Base-by-base conservation (phyloP, 129 eudicot species). In the Tagetes patula region DNA sequence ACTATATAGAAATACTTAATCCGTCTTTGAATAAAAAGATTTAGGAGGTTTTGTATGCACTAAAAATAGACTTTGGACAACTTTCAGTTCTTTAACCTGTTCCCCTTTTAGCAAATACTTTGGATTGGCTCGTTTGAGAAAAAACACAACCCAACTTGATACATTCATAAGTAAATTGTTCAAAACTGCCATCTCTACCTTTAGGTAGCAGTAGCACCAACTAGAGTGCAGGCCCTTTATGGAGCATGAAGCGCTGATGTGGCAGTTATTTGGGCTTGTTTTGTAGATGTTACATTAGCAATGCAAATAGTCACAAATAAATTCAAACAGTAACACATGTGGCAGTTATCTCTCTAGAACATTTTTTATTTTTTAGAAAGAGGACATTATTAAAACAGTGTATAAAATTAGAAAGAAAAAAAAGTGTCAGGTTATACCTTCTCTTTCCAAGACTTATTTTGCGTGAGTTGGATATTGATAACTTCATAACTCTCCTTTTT, bases 401-500 rank as follows among this genome's bases (percentile, higher is more conserved):
- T n/a, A 10, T 59, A 12, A 31, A 39, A 38, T 9, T 39, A 2
- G 39, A 3, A 36, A 36, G 3, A 14, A 34, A 55, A 13, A 73
- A 45, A 72, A 50, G 13, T 36, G 47, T 40, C 50, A 64, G 33
- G 71, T 13, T 60, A 67, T 74, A 91, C 99, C 97, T 88, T 95
- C 80, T 95, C 99, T 82, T 87, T 95, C 99, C 97, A 95, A 34
- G 94, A 73, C 79, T 73, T 69, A 6, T 53, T 73, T 30, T 79
- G 62, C 39, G 84, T 81, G 70, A 88, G 87, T 50, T 46, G 66
- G 60, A 85, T 81, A 50, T 88, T 75, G 20, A 95, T 87, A 68
- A 71, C 82, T 77, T 82, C 97, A 84, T 88, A 95, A 77, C 87
- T 95, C 84, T 88, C 89, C 71, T 80, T 90, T 80, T 74, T 85